Evolutionary conservation across 306 rosid genomes (phyloP).

Genomic region (Citrullus colocynthis): DNA sequence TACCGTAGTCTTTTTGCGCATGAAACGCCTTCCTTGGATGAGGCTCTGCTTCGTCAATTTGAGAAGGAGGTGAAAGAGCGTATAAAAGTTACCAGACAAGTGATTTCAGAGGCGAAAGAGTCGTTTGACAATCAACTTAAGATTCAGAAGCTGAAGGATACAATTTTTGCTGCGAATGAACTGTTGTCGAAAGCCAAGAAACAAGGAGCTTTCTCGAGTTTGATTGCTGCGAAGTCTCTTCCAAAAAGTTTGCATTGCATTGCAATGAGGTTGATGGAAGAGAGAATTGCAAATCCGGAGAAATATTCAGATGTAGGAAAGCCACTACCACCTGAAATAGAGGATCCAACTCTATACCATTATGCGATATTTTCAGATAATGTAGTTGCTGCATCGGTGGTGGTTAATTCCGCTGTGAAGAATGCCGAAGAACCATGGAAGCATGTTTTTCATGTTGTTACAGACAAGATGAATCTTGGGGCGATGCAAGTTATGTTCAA

Average conservation of each 20-base stretch:
- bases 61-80: conserved; percentile 6
- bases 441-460: too few relatives aligned
- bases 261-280: conserved; percentile 6
- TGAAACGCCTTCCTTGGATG: background rate
- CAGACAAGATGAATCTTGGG: too few relatives aligned
- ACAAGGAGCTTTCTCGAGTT: conserved; percentile 6
- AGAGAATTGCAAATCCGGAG: background rate
- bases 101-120: conserved; percentile 3
- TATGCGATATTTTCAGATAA: too few relatives aligned
- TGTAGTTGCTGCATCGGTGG: too few relatives aligned
- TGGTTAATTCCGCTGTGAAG: too few relatives aligned
- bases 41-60: background rate
- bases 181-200: conserved; percentile 5
- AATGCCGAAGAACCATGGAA: too few relatives aligned
- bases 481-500: too few relatives aligned
- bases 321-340: background rate
- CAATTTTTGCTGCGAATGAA: background rate
- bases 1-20: background rate
- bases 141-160: conserved; percentile 5
- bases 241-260: conserved; percentile 6
- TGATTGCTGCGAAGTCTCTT: conserved; percentile 4
- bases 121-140: conserved; percentile 4
- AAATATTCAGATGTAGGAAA: conserved; percentile 1
- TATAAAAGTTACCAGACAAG: background rate
- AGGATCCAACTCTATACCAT: too few relatives aligned